Evolutionary conservation across 1,284 basidiomycete genomes (phyloP).

Genomic region (Papiliotrema laurentii): DNA sequence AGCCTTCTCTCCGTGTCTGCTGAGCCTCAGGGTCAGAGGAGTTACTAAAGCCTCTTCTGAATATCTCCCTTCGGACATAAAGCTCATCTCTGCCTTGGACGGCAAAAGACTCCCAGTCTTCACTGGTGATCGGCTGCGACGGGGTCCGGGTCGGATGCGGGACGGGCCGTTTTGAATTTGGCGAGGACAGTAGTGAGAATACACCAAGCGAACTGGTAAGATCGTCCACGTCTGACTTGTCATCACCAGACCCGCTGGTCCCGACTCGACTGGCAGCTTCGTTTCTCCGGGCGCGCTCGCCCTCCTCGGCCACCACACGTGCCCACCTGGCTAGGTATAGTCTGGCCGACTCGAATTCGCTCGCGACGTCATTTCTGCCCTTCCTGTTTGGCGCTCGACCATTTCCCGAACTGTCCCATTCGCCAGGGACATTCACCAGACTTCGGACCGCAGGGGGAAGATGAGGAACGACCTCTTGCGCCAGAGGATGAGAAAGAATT

Average conservation of each 20-base stretch:
- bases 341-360: conserved; percentile 90
- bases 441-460: conserved; percentile 84
- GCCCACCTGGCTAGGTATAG: conserved; percentile 98
- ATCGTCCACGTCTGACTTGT: conserved; percentile 45
- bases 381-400: conserved; percentile 52
- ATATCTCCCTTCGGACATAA: conserved; percentile 41
- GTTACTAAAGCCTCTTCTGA: conserved; percentile 60
- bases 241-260: conserved; percentile 3
- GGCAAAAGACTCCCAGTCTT: conserved; percentile 39
- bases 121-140: conserved; percentile 37
- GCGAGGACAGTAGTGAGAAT: conserved; percentile 66
- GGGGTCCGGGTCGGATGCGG: conserved; percentile 44
- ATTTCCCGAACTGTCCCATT: conserved; percentile 62
- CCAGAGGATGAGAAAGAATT: conserved; percentile 86
- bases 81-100: conserved; percentile 39
- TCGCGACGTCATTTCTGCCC: conserved; percentile 52
- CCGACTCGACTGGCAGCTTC: conserved; percentile 54
- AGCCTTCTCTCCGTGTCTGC: conserved; percentile 66
- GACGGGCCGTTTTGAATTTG: conserved; percentile 31
- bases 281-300: conserved; percentile 72
- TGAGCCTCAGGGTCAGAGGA: conserved; percentile 64
- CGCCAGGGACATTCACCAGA: conserved; percentile 71
- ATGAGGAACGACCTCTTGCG: conserved; percentile 89
- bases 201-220: conserved; percentile 74
- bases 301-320: conserved; percentile 84